Base-by-base conservation (phyloP, 805 yeast species). In the Tetrapisispora phaffii region DNA sequence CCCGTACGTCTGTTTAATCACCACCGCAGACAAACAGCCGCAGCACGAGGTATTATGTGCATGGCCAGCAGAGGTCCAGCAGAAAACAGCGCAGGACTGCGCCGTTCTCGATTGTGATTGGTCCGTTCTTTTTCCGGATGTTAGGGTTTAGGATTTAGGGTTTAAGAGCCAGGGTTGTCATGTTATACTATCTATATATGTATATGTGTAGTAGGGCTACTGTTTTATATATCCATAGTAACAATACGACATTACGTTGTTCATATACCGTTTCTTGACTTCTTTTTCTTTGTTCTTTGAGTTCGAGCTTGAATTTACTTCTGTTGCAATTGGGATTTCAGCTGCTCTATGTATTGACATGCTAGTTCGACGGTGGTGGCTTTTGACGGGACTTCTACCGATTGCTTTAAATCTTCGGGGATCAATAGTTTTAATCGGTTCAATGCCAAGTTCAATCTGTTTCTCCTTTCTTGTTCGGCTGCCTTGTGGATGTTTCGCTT, bases 361-460 rank as follows among this genome's bases (percentile, higher is more conserved):
- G 96, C 96, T 57, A 87, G 69, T 62, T 90, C 98, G 3, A 93
- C 96, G 0, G 97, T 90, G 2, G 95, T 88, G 1, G 97, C 97
- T 58, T 90, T 90, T 23, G 94, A 82, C 1, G 94, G 94, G 29
- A 85, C 80, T 3, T 69, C 52, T 13, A 77, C 75, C 13, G 76
- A 72, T 31, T 76, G 82, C 46, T 73, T 77, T 54, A 78, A 67
- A 21, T 63, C 62, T 6, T 79, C 76, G 0, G 95, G 94, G 20
- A 90, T 73, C 49, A 87, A 65, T 9, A 69, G 55, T 8, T 82
- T 80, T 47, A 90, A 68, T 36, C 85, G 95, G 37, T 77, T 78
- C 26, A 90, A 79, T 0, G 97, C 97, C 45, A 71, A 67, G 62
- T 93, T 93, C 81, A 90, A 83, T 50, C 98, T 72, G 62, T 90